These are phyloP conservation scores for Lyophyllum decastes DNA, from an alignment of 768 basidiomycete genomes.

Conservation along the genomic window DNA sequence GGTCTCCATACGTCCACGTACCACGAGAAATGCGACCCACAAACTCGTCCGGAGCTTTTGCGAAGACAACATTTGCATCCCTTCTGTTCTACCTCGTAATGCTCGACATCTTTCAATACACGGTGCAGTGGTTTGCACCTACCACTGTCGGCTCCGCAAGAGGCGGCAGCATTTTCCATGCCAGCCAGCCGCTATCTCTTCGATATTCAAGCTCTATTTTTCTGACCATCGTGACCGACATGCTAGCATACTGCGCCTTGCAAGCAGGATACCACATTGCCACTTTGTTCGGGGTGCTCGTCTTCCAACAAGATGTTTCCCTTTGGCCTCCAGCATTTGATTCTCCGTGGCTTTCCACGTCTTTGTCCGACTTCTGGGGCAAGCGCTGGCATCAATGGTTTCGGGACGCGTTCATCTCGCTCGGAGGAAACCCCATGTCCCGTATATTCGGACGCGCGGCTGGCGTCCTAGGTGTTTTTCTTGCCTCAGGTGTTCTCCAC, in stretches of 20 bases:
- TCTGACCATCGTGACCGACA: constrained; percentile 43
- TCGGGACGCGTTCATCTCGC: constrained; percentile 52
- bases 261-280: constrained; percentile 40
- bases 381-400: constrained; percentile 69
- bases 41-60: constrained; percentile 36
- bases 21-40: constrained; percentile 43
- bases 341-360: constrained; percentile 56
- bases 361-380: constrained; percentile 64
- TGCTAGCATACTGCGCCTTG: constrained; percentile 45
- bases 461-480: constrained; percentile 56
- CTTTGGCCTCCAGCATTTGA: constrained; percentile 70
- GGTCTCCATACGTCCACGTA: constrained; percentile 46
- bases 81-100: constrained; percentile 36
- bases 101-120: constrained; percentile 46
- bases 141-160: constrained; percentile 37
- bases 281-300: constrained; percentile 42
- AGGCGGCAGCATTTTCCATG: constrained; percentile 46
- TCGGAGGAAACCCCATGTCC: constrained; percentile 48
- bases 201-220: constrained; percentile 44
- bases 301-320: constrained; percentile 48
- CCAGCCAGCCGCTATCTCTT: constrained; percentile 30
- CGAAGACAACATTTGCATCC: constrained; percentile 32
- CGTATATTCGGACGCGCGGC: constrained; percentile 48
- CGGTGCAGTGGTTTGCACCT: constrained; percentile 49
- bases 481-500: constrained; percentile 60